phyloP scores from a whole-genome alignment of 2,329 filamentous ascomycete species.

The Plenodomus lindquistii region DNA sequence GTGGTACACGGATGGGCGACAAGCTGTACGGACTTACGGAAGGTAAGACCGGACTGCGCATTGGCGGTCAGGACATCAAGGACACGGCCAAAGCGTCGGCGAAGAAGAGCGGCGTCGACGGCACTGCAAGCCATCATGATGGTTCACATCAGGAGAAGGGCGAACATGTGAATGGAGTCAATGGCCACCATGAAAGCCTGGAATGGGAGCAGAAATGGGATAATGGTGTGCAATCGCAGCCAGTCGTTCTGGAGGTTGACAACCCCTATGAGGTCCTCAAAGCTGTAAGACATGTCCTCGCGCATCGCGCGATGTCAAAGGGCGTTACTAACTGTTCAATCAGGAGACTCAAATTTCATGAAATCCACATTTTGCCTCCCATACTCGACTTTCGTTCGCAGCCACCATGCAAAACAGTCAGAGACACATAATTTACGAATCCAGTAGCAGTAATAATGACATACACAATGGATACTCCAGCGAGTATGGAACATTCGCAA shows the following conservation, averaged over 20 bases:
- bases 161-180: slow-evolving; percentile 8
- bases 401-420: too few relatives aligned
- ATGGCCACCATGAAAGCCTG: slow-evolving; percentile 3
- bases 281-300: slow-evolving; percentile 1
- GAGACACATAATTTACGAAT: too few relatives aligned
- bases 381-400: too few relatives aligned
- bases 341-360: slow-evolving; percentile 8
- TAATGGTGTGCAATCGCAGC: slow-evolving; percentile 7
- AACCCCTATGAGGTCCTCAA: slow-evolving; percentile 13
- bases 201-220: slow-evolving; percentile 21
- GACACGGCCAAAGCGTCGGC: neutral
- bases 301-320: neutral
- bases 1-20: slow-evolving; percentile 21
- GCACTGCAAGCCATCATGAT: slow-evolving; percentile 1
- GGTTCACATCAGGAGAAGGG: neutral
- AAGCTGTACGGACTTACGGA: slow-evolving; percentile 21
- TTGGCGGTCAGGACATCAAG: slow-evolving; percentile 1
- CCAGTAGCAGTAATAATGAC: too few relatives aligned
- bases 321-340: neutral
- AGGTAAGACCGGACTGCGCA: slow-evolving; percentile 20
- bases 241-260: slow-evolving; percentile 2
- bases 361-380: too few relatives aligned
- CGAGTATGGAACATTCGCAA: too few relatives aligned
- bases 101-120: slow-evolving; percentile 1
- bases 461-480: too few relatives aligned